Evolutionary conservation across 129 eudicot genomes (phyloP), one percentile per base, ranked within the genome.

Genomic region (Calendula officinalis): DNA sequence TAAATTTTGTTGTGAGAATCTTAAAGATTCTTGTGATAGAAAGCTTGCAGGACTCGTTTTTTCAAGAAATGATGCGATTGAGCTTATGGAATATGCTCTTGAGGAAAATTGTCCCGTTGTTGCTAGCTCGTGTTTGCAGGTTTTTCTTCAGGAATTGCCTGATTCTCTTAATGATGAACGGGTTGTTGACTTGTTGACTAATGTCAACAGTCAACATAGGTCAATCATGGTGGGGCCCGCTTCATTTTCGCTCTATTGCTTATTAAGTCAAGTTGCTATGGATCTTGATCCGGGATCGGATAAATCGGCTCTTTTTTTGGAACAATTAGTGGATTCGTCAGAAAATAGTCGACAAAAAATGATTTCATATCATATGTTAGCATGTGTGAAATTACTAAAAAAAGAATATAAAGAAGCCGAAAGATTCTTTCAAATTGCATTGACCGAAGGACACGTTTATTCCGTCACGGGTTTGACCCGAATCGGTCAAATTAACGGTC

Each of bases 101-200:
- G 98, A 92, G 42, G 95, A 92, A 69, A 83, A 88, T 76, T 81
- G 84, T 11, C 95, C 89, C 8, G 78, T 88, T 14, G 82, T 92
- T 64, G 98, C 96, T 38, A 86, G 91, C 10, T 92, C 98, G 5
- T 92, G 98, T 75, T 76, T 92, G 76, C 98, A 92, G 68, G 84
- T 83, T 58, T 92, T 92, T 50, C 86, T 92, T 33, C 96, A 75
- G 40, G 95, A 83, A 60, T 95, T 92, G 62, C 95, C 98, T 1
- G 83, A 88, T 41, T 83, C 89, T 32, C 61, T 92, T 12, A 59
- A 75, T 3, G 96, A 92, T 48, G 74, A 75, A 33, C 79, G 71
- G 44, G 88, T 88, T 13, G 91, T 92, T 56, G 81, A 83, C 14
- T 37, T 88, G 42, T 64, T 92, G 39, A 65, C 86, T 30, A 78